These are phyloP conservation scores for Parascedosporium putredinis DNA, from an alignment of 2,329 filamentous ascomycete genomes.

Conservation along the genomic window DNA sequence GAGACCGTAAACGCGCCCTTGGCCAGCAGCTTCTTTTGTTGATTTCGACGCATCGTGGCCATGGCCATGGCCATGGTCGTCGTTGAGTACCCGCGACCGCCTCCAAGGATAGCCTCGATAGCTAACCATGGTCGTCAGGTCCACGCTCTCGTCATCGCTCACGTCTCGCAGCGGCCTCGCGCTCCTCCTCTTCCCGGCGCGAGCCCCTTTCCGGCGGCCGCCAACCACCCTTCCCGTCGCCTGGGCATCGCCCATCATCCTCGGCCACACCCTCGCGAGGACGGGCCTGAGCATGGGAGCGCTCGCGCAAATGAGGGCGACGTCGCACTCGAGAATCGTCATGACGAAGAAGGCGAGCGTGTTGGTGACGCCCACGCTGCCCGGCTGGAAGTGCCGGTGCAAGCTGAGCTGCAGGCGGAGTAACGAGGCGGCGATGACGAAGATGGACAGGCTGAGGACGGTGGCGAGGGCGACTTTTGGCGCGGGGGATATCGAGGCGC, in stretches of 20 bases:
- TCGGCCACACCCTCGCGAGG: constrained; percentile 18
- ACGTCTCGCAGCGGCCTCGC: constrained; percentile 9
- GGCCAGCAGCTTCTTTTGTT: constrained; percentile 14
- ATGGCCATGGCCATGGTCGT: no score
- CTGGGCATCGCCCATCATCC: constrained; percentile 12
- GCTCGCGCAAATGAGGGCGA: constrained; percentile 24
- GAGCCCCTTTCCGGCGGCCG: no score
- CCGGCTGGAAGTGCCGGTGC: constrained; percentile 15
- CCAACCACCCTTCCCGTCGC: no score
- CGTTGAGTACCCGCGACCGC: constrained; percentile 12
- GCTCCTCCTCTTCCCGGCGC: constrained; percentile 5
- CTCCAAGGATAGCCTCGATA: constrained; percentile 23
- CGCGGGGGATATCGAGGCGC: constrained; percentile 27
- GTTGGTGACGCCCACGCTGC: constrained; percentile 13
- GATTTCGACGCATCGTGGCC: constrained; percentile 10
- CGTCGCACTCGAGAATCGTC: constrained; percentile 25
- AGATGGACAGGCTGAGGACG: constrained; percentile 34
- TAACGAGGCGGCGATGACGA: constrained; percentile 17
- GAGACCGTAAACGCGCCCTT: constrained; percentile 9
- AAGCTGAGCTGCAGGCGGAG: constrained; percentile 18
- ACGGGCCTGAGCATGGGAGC: constrained; percentile 22
- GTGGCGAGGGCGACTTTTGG: constrained; percentile 29
- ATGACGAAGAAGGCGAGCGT: constrained; percentile 24
- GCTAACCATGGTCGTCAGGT: constrained; percentile 19
- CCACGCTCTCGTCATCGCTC: constrained; percentile 14